Evolutionary conservation across 164 flowering plant species (phyloP), one percentile per base, ranked within the genome.

Genomic region (Aristolochia contorta): DNA sequence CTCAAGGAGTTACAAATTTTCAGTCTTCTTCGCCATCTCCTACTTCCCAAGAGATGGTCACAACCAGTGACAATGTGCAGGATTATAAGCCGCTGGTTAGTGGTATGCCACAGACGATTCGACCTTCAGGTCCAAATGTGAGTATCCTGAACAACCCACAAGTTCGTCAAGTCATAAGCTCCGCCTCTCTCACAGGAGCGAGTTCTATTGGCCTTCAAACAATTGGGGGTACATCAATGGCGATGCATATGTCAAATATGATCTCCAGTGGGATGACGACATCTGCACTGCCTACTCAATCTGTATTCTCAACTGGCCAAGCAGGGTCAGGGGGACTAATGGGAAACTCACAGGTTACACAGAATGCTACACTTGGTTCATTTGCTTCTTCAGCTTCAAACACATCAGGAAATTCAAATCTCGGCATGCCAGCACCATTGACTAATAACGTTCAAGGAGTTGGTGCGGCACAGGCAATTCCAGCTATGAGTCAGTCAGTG

Each of bases 231-330:
- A 76, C 77, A 66, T 80, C 85, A 21, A 79, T 91, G 69, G 82
- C 86, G 22, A 76, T 86, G 85, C 93, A 86, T 60, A 77, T 89
- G 89, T 84, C 91, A 56, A 91, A 84, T 54, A 83, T 92, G 96
- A 84, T 92, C 61, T 87, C 96, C 60, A 85, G 81, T 75, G 98
- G 96, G 63, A 88, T 86, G 89, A 65, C 83, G 56, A 81, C 96
- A 54, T 75, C 94, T 60, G 76, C 63, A 47, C 54, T 80, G 45
- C 81, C 88, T 48, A 71, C 89, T 61, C 96, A 85, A 73, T 78
- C 69, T 59, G 83, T 78, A 33, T 71, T 81, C 64, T 77, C 96
- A 58, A 77, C 91, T 60, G 89, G 81, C 22, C 91, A 79, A 65
- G 67, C 93, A 64, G 85, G 87, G 43, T 60, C 91, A n/a, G 86